A percentile compares a stretch with the other conserved stretches of the same genome.
Evolutionary conservation across 805 yeast species (phyloP).

Genomic region (Zygosaccharomyces bailii): DNA sequence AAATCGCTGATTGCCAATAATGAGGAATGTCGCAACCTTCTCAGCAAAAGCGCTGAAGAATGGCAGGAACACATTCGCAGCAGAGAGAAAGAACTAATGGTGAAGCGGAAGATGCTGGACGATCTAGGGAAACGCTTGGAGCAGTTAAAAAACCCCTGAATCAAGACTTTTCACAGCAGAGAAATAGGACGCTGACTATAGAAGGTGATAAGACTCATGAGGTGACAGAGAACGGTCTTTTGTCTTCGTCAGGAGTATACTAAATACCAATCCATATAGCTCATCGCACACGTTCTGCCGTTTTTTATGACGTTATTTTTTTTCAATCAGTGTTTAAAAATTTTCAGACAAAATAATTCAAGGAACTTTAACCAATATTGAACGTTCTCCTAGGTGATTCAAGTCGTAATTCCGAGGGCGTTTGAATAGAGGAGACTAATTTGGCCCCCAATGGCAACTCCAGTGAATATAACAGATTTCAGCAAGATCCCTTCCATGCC

Average conservation of each 20-base stretch:
- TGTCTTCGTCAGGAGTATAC: too few species aligned
- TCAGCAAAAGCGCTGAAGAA: slow-evolving; percentile 28
- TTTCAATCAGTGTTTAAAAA: neutral
- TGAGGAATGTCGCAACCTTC: slow-evolving; percentile 28
- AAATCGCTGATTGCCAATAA: slow-evolving; percentile 29
- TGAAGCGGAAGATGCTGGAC: slow-evolving; percentile 20
- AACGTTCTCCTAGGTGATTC: neutral
- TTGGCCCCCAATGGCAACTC: slow-evolving; percentile 28
- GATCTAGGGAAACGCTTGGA: slow-evolving; percentile 9
- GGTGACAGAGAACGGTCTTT: too few species aligned
- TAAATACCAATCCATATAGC: too few species aligned
- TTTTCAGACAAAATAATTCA: slow-evolving; percentile 1
- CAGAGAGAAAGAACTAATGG: slow-evolving; percentile 26
- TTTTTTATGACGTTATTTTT: slow-evolving; percentile 2
- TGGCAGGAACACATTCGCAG: slow-evolving; percentile 29
- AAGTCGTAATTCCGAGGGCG: neutral
- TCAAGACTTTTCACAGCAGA: neutral
- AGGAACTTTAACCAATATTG: neutral
- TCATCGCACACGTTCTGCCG: slow-evolving; percentile 2
- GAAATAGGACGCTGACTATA: too few species aligned
- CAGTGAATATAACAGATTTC: slow-evolving; percentile 56
- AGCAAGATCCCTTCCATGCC: slow-evolving; percentile 62
- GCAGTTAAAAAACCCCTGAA: neutral
- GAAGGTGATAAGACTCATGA: too few species aligned
- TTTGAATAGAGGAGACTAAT: slow-evolving; percentile 1